Percentiles rank a stretch among this genome's conserved stretches.
Conservation (phyloP, 2,329 filamentous ascomycete species). For the Pseudogymnoascus sp. region DNA sequence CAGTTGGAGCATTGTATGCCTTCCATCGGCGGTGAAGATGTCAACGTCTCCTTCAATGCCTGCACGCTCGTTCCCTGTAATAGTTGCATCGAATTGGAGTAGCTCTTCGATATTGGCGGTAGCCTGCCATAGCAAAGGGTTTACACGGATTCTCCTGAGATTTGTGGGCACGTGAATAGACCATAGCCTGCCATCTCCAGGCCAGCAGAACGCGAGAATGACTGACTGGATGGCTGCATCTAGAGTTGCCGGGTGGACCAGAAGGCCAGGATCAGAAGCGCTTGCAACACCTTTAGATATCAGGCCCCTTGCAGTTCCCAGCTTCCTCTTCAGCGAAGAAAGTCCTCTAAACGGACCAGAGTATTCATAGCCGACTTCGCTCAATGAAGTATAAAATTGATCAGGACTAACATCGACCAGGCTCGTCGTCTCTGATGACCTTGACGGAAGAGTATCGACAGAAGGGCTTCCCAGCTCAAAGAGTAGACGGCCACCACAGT, state of each 20-base stretch:
- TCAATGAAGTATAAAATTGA: constrained; percentile 16
- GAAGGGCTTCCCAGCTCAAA: neutral
- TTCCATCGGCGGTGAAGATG: constrained; percentile 19
- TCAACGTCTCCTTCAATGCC: constrained; percentile 14
- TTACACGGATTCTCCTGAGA: constrained; percentile 19
- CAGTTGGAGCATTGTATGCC: neutral
- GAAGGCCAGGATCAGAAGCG: constrained; percentile 1
- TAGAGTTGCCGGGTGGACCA: constrained; percentile 50
- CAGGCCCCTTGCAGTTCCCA: constrained; percentile 10
- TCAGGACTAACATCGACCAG: constrained; percentile 15
- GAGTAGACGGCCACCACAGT: neutral
- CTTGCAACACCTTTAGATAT: neutral
- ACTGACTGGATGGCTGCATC: constrained; percentile 49
- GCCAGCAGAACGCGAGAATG: constrained; percentile 28
- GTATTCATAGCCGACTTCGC: constrained; percentile 17
- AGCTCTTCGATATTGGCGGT: neutral
- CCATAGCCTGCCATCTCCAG: constrained; percentile 16
- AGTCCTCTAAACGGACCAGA: constrained; percentile 15
- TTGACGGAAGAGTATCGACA: neutral
- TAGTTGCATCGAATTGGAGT: neutral
- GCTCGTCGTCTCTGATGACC: constrained; percentile 9
- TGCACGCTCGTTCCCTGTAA: neutral
- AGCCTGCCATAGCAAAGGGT: constrained; percentile 11
- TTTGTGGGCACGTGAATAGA: constrained; percentile 20
- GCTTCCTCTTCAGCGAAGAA: constrained; percentile 12